phyloP scores from a whole-genome alignment of 306 rosid species.

The Rosa persica region DNA sequence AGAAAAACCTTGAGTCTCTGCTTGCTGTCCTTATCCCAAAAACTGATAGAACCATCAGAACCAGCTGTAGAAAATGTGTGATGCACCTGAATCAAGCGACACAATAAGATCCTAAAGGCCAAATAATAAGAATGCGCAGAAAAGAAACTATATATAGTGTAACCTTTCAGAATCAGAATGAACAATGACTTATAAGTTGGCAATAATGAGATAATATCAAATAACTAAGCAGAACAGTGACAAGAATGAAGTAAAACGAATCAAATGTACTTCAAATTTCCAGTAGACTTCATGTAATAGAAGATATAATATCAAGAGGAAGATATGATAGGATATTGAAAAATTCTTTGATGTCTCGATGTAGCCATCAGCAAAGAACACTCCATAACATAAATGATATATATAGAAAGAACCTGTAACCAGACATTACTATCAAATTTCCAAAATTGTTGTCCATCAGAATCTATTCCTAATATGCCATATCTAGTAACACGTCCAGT shows the following conservation, averaged over 20 bases:
- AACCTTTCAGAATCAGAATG: not conserved
- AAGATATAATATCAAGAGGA: not conserved
- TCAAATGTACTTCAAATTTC: not conserved
- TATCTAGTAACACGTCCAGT: not conserved
- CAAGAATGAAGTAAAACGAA: not conserved
- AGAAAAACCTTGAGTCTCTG: constrained; percentile 84
- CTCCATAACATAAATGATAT: not conserved
- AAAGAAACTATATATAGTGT: not conserved
- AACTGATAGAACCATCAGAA: constrained; percentile 88
- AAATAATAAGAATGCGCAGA: not conserved
- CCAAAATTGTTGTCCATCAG: not conserved
- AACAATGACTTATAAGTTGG: not conserved
- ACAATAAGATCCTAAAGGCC: constrained; percentile 22
- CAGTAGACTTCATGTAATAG: not conserved
- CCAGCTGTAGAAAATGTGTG: constrained; percentile 96
- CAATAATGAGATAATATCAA: not conserved
- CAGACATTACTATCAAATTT: not conserved
- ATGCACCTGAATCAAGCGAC: constrained; percentile 60
- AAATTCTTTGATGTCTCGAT: not conserved
- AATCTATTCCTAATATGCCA: not conserved
- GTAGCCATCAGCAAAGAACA: not conserved
- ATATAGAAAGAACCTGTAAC: not conserved
- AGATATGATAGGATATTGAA: not conserved
- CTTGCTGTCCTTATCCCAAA: constrained; percentile 97
- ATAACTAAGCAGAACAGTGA: not conserved